Conservation (phyloP, 2,329 filamentous ascomycete genomes). For the Biscogniauxia marginata region DNA sequence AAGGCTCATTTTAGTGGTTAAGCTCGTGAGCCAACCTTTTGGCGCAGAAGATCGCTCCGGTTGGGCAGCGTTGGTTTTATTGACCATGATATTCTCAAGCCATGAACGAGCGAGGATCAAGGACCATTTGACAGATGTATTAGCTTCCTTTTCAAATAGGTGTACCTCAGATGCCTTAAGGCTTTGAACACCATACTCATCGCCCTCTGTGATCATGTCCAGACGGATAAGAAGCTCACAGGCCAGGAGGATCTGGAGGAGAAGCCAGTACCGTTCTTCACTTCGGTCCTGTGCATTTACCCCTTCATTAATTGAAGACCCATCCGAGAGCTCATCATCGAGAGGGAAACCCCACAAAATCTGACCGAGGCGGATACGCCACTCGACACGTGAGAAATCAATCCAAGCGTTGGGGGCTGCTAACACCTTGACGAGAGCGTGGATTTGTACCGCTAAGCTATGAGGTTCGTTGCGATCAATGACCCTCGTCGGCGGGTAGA, state of each 20-base stretch:
- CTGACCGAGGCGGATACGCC: slow-evolving; percentile 71
- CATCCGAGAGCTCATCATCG: slow-evolving; percentile 53
- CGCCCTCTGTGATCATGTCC: slow-evolving; percentile 61
- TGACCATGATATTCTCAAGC: slow-evolving; percentile 66
- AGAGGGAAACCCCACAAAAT: slow-evolving; percentile 62
- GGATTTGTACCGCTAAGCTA: slow-evolving; percentile 68
- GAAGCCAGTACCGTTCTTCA: slow-evolving; percentile 65
- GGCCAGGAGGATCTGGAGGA: slow-evolving; percentile 63
- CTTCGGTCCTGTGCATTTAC: slow-evolving; percentile 50
- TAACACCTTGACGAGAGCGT: slow-evolving; percentile 64
- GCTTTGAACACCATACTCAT: slow-evolving; percentile 52
- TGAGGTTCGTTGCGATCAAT: slow-evolving; percentile 59
- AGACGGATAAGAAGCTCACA: slow-evolving; percentile 65
- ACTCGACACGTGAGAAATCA: slow-evolving; percentile 72
- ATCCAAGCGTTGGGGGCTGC: slow-evolving; percentile 68
- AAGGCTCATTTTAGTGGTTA: slow-evolving; percentile 55
- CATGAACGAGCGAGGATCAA: slow-evolving; percentile 62
- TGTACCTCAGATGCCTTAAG: slow-evolving; percentile 57
- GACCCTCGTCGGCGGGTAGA: slow-evolving; percentile 55
- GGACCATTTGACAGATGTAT: slow-evolving; percentile 64
- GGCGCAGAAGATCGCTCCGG: slow-evolving; percentile 34
- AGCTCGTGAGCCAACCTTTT: slow-evolving; percentile 54
- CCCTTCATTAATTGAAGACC: slow-evolving; percentile 49
- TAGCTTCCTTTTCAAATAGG: slow-evolving; percentile 62
- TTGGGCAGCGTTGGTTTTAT: slow-evolving; percentile 40